Evolutionary conservation across 768 basidiomycete species (phyloP).

Genomic region (Termitomyces sp.): DNA sequence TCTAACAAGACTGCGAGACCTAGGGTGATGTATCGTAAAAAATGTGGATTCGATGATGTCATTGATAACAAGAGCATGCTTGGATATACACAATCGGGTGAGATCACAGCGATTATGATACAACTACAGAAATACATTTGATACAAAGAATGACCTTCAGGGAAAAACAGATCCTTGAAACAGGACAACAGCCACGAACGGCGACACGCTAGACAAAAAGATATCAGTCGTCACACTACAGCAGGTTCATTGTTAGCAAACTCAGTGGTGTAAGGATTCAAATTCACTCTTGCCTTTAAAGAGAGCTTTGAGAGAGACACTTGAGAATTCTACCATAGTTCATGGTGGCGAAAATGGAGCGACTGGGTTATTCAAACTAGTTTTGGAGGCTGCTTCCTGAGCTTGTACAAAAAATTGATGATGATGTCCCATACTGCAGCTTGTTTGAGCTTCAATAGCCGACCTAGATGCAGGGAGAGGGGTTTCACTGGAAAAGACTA

Average conservation of each 20-base stretch:
- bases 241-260: not conserved
- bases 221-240: not conserved
- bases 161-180: not conserved
- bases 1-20: not conserved
- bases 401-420: slow-evolving; percentile 17
- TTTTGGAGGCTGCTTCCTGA: not conserved
- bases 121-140: not conserved
- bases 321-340: not conserved
- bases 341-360: not conserved
- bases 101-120: not conserved
- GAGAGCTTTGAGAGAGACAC: no score
- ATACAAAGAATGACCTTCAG: not conserved
- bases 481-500: not conserved
- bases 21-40: not conserved
- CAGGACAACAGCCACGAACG: not conserved
- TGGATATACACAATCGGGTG: not conserved
- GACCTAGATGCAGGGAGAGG: not conserved
- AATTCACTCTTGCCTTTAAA: not conserved
- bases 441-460: not conserved
- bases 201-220: not conserved
- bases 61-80: not conserved
- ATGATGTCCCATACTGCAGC: slow-evolving; percentile 16
- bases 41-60: not conserved
- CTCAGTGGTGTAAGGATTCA: no score
- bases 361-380: not conserved